phyloP scores from a whole-genome alignment of 2,329 filamentous ascomycete genomes.

The Clonostachys byssicola region DNA sequence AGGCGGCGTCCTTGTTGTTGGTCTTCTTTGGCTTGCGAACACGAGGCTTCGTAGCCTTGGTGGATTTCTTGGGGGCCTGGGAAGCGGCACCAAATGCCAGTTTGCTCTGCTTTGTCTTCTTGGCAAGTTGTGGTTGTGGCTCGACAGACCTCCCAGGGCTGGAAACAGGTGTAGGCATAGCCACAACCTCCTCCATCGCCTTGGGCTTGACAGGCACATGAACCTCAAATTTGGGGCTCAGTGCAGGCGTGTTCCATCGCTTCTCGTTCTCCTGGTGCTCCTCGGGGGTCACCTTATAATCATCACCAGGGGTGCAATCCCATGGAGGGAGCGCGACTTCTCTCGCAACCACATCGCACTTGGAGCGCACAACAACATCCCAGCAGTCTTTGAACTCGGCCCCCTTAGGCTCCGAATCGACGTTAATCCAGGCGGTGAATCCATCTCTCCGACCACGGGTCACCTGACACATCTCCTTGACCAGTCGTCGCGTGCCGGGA shows the following conservation, averaged over 20 bases:
- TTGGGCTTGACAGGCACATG: constrained; percentile 1
- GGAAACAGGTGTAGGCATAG: constrained; percentile 53
- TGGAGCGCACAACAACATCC: constrained; percentile 84
- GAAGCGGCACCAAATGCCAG: constrained; percentile 33
- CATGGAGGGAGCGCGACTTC: constrained; percentile 61
- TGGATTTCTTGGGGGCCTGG: constrained; percentile 1
- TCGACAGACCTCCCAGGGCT: constrained; percentile 41
- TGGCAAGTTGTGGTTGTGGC: constrained; percentile 27
- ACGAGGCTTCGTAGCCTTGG: constrained; percentile 16
- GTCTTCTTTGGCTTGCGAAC: constrained; percentile 24
- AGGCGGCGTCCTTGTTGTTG: constrained; percentile 13
- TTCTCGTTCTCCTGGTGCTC: constrained; percentile 33
- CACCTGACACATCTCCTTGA: constrained; percentile 84
- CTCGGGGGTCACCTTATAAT: constrained; percentile 40
- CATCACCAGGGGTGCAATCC: constrained; percentile 48
- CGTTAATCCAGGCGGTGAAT: constrained; percentile 91
- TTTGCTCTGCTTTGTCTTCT: constrained; percentile 46
- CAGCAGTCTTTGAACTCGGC: constrained; percentile 88
- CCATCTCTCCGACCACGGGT: constrained; percentile 81
- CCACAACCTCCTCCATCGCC: constrained; percentile 23
- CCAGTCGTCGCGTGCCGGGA: constrained; percentile 83
- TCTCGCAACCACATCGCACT: constrained; percentile 82
- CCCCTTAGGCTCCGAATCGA: constrained; percentile 76
- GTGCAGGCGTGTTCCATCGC: constrained; percentile 27
- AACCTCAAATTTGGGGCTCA: constrained; percentile 17